Evolutionary conservation across 441 rosid genomes (phyloP), one percentile per base, ranked within the genome.

Genomic region (Gossypium schwendimanii): DNA sequence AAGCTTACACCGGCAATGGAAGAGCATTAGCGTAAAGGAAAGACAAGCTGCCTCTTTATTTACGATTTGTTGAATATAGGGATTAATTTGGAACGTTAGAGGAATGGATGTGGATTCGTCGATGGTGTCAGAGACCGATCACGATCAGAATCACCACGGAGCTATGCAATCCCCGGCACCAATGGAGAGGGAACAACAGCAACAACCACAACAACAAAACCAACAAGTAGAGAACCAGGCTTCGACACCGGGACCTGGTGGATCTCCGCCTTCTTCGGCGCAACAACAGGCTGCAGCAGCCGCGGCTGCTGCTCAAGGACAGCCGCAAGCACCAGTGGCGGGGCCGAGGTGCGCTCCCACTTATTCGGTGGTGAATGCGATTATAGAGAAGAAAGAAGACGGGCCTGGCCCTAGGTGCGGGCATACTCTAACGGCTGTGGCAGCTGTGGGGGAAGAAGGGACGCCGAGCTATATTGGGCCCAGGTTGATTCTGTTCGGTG

Each of bases 401-500:
- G 95, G 97, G 2, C 96, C 98, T 1, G 98, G 98, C 15, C 98
- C 97, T 8, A 82, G 98, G 85, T 94, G 98, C 23, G 98, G 98
- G 18, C 98, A 94, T 75, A 94, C 98, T 52, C 77, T 94, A 78
- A 94, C 98, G 54, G 89, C 97, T 1, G 98, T 94, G 39, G 93
- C 94, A 7, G 93, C 98, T 0, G 97, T 94, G 6, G 99, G 98
- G 26, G 99, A 91, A 79, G 99, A 95, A 74, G 96, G 97, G n/a
- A 47, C 92, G 15, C 83, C 93, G 10, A 86, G 85, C 44, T 92
- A 84, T 61, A 84, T 95, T 76, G 99, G 96, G 6, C 98, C 97
- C 0, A 87, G 98, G 81, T 81, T 95, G 82, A 89, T 92, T 73
- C 82, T 95, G 80, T 92, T 95, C 3, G 99, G 98, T 17, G 98